Percentiles rank a stretch among this genome's conserved stretches.
Evolutionary conservation across 345 rosid species (phyloP).

Genomic region (Hevea brasiliensis): DNA sequence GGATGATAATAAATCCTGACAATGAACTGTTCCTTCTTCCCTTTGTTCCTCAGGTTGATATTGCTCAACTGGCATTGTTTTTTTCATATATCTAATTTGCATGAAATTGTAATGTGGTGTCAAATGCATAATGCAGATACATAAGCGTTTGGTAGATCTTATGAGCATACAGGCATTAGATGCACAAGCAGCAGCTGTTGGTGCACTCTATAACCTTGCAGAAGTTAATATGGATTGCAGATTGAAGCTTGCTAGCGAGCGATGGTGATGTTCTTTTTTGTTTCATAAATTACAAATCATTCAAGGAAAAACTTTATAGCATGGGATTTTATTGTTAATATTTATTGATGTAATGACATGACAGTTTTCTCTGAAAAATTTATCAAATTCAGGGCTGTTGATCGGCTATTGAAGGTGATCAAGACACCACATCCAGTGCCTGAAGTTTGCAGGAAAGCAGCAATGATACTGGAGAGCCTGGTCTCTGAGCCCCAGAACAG

Average conservation of each 20-base stretch:
- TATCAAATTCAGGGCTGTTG: conserved; percentile 74
- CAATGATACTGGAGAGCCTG: conserved; percentile 88
- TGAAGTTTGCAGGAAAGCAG: conserved; percentile 92
- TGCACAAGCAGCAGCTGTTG: conserved; percentile 96
- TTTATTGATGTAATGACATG: neutral
- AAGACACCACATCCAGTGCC: conserved; percentile 85
- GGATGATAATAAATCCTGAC: conserved; percentile 93
- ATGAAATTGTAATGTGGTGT: conserved; percentile 9
- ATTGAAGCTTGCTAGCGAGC: conserved; percentile 91
- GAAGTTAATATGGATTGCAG: conserved; percentile 97
- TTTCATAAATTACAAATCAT: neutral
- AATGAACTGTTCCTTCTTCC: conserved; percentile 95
- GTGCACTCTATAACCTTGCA: conserved; percentile 91
- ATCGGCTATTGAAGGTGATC: conserved; percentile 84
- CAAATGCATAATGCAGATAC: conserved; percentile 57
- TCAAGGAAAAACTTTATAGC: neutral
- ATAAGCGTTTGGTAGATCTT: conserved; percentile 82
- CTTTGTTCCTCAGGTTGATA: conserved; percentile 69
- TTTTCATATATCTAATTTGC: neutral
- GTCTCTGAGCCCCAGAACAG: conserved; percentile 93
- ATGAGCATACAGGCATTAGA: conserved; percentile 72
- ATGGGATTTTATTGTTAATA: neutral
- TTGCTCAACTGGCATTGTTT: neutral
- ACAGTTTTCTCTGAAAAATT: neutral
- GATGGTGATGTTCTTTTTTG: conserved; percentile 56